Evolutionary conservation across 768 basidiomycete species (phyloP), one percentile per base, ranked within the genome.

Genomic region (Galerina sulciceps): DNA sequence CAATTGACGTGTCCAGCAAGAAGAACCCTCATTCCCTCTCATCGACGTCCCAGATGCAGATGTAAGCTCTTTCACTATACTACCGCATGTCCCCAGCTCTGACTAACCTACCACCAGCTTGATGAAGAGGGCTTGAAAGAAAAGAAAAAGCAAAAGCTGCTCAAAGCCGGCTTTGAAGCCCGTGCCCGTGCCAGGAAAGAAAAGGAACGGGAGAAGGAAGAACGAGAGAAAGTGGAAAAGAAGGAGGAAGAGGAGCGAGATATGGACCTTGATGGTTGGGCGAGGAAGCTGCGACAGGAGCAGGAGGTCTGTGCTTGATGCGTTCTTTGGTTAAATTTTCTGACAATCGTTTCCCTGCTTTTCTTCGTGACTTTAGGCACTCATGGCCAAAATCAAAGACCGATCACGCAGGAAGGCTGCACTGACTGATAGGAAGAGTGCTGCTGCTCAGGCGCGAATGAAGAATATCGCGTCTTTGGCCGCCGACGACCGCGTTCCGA

Each of bases 381-480:
- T 96, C 53, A 94, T 99, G 80, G 80, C 69, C 43, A 88, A 89
- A 64, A 94, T 99, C 74, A 93, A 91, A 67, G 93, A 93, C 18
- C 82, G 97, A 45, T 85, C 85, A 38, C 81, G 91, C 57, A 77
- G 90, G 43, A 89, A 85, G 67, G 90, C 89, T 0, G 94, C 94
- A 13, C 75, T 99, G 46, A 88, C 81, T 26, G 95, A 99, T 71
- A 79, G 97, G 51, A 97, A 98, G 76, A 94, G 93, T 63, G 93
- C 96, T 11, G 96, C 94, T 15, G 89, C 96, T 0, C 97, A 99
- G 73, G 92, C 90, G 31, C 79, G 96, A 63, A 97, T 98, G 96
- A 96, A 96, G 77, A 92, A 85, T 61, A 97, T 99, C 36, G 94
- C 96, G 1, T 90, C 85, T 45, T 78, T 99, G 38, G 96, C 97